phyloP scores from a whole-genome alignment of 2,329 filamentous ascomycete species.

The Sphaerostilbella broomeana region DNA sequence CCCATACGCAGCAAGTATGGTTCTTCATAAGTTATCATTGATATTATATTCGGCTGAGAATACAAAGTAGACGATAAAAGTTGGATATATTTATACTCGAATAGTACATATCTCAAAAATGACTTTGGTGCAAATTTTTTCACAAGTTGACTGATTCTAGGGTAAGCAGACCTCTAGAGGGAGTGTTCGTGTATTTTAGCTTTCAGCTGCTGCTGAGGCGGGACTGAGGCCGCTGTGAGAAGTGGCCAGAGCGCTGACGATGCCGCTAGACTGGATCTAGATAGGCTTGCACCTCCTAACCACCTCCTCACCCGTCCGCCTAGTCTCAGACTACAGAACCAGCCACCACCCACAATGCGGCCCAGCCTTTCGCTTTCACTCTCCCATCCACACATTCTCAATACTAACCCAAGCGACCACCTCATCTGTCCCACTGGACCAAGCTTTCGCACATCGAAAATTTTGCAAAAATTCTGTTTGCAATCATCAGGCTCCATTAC shows the following conservation, averaged over 20 bases:
- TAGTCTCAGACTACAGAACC: constrained; percentile 5
- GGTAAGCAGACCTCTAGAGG: too few species aligned
- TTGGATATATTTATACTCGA: too few species aligned
- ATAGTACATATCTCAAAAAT: too few species aligned
- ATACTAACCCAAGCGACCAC: constrained; percentile 5
- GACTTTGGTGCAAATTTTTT: too few species aligned
- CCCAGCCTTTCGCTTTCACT: constrained; percentile 15
- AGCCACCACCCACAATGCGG: constrained; percentile 12
- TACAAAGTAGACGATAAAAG: too few species aligned
- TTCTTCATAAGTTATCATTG: too few species aligned
- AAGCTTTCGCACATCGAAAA: constrained; percentile 6
- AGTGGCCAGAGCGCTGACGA: constrained; percentile 3
- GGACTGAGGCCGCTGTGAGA: constrained; percentile 7
- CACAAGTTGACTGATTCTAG: too few species aligned
- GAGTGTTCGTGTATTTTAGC: too few species aligned
- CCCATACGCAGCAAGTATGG: too few species aligned
- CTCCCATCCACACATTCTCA: constrained; percentile 3
- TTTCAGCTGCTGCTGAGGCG: too few species aligned
- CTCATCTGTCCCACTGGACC: constrained; percentile 6
- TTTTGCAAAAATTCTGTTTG: not conserved
- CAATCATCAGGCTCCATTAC: constrained; percentile 3
- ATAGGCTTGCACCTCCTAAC: not conserved
- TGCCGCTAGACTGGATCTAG: constrained; percentile 2
- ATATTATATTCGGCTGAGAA: too few species aligned
- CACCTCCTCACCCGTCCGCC: constrained; percentile 7